phyloP scores from a whole-genome alignment of 768 basidiomycete species.

The Calocybe indica region DNA sequence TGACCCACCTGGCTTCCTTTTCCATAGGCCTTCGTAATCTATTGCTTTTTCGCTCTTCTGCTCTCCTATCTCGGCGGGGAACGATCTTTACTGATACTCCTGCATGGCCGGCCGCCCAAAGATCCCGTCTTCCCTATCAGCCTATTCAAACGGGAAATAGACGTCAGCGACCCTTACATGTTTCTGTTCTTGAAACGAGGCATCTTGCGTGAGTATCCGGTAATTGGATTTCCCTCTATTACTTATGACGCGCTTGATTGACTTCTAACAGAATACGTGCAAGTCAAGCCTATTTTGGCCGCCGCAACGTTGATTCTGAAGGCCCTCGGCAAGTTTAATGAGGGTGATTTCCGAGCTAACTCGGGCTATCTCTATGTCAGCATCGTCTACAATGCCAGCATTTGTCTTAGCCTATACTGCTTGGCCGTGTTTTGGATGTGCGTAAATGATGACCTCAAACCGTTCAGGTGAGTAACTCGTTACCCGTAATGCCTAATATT shows the following conservation, averaged over 20 bases:
- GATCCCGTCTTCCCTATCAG: slow-evolving; percentile 81
- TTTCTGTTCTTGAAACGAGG: slow-evolving; percentile 93
- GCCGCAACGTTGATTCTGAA: slow-evolving; percentile 82
- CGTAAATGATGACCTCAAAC: slow-evolving; percentile 82
- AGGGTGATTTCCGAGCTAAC: slow-evolving; percentile 78
- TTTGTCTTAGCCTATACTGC: slow-evolving; percentile 79
- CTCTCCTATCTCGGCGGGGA: slow-evolving; percentile 89
- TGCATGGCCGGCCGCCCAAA: slow-evolving; percentile 89
- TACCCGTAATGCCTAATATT: not conserved
- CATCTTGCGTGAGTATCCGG: slow-evolving; percentile 65
- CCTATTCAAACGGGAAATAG: slow-evolving; percentile 80
- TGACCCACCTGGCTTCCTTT: not conserved
- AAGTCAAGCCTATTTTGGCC: slow-evolving; percentile 90
- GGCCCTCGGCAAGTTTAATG: slow-evolving; percentile 79
- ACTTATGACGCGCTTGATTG: slow-evolving; percentile 1
- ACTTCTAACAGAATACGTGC: slow-evolving; percentile 80
- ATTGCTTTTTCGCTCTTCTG: slow-evolving; percentile 84
- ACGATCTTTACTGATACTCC: slow-evolving; percentile 82
- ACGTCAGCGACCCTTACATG: slow-evolving; percentile 92
- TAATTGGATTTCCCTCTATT: not conserved
- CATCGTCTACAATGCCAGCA: slow-evolving; percentile 79
- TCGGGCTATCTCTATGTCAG: slow-evolving; percentile 92
- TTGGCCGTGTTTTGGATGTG: slow-evolving; percentile 97
- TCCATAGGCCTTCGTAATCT: slow-evolving; percentile 84
- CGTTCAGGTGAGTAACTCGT: slow-evolving; percentile 59